Conservation (phyloP, 2,329 filamentous ascomycete species). For the Claviceps maximensis region DNA sequence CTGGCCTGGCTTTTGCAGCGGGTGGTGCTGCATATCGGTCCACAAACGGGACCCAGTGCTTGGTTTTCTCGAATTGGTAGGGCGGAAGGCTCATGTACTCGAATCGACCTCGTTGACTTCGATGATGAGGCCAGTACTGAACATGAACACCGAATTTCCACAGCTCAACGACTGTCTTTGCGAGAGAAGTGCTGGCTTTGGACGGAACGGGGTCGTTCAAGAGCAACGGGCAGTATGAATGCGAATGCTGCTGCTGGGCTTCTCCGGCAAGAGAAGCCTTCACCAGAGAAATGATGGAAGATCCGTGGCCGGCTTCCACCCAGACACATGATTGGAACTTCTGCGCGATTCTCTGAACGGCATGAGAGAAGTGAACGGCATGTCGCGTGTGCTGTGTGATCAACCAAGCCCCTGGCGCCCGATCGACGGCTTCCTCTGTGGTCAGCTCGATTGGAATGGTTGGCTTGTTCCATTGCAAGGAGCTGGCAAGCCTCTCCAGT, state of each 20-base stretch:
- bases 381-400: slow-evolving; percentile 25
- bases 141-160: slow-evolving; percentile 26
- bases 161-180: slow-evolving; percentile 15
- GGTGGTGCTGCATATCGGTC: not conserved
- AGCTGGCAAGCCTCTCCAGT: slow-evolving; percentile 14
- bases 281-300: slow-evolving; percentile 22
- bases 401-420: slow-evolving; percentile 4
- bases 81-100: slow-evolving; percentile 21
- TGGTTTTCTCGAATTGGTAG: slow-evolving; percentile 28
- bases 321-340: slow-evolving; percentile 18
- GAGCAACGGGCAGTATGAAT: not conserved
- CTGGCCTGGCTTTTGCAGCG: not conserved
- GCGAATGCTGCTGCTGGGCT: not conserved
- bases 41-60: slow-evolving; percentile 26
- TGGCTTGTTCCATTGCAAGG: not conserved
- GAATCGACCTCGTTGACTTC: slow-evolving; percentile 12
- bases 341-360: slow-evolving; percentile 23
- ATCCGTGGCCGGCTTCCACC: slow-evolving; percentile 27
- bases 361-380: slow-evolving; percentile 32
- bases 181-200: not conserved
- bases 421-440: not conserved
- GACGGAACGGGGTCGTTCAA: not conserved
- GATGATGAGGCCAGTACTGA: slow-evolving; percentile 25
- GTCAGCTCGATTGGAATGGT: slow-evolving; percentile 6
- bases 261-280: slow-evolving; percentile 11